These are phyloP conservation scores for Rhododendron ovatum DNA, from an alignment of 148 eudicot species.

Conservation along the genomic window DNA sequence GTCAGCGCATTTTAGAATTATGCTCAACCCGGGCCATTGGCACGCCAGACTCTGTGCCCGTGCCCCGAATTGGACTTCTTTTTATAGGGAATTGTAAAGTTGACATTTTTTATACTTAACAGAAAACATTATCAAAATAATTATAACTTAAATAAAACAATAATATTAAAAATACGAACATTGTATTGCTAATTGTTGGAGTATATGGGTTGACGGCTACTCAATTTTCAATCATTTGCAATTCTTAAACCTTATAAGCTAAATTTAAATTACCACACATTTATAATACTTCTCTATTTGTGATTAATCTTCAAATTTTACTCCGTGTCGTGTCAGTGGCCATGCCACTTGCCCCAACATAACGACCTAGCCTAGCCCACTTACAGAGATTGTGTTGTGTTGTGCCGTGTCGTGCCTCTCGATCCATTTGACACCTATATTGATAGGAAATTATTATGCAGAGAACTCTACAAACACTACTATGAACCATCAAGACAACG, in stretches of 20 bases:
- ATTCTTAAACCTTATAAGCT: too few species aligned
- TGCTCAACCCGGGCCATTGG: not conserved
- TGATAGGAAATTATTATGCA: not conserved
- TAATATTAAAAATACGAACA: too few species aligned
- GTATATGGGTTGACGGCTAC: too few species aligned
- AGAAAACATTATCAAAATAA: too few species aligned
- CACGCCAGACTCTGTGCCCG: not conserved
- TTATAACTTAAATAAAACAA: too few species aligned
- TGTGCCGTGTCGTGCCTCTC: not conserved
- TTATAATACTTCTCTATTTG: not conserved
- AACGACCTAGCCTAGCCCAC: not conserved
- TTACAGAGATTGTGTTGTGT: too few species aligned
- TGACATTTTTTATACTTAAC: too few species aligned
- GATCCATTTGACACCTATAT: not conserved
- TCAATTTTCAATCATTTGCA: too few species aligned
- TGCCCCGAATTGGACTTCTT: not conserved
- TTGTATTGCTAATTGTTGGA: too few species aligned
- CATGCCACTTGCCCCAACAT: not conserved
- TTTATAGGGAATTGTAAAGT: too few species aligned
- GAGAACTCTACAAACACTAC: not conserved
- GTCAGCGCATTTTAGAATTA: not conserved
- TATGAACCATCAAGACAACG: not conserved
- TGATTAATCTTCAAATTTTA: not conserved
- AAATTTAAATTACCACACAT: too few species aligned
- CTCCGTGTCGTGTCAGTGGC: not conserved